Percentiles rank a stretch among this genome's conserved stretches.
Conservation (phyloP, 2,329 filamentous ascomycete species). For the Clarireedia hainanense region DNA sequence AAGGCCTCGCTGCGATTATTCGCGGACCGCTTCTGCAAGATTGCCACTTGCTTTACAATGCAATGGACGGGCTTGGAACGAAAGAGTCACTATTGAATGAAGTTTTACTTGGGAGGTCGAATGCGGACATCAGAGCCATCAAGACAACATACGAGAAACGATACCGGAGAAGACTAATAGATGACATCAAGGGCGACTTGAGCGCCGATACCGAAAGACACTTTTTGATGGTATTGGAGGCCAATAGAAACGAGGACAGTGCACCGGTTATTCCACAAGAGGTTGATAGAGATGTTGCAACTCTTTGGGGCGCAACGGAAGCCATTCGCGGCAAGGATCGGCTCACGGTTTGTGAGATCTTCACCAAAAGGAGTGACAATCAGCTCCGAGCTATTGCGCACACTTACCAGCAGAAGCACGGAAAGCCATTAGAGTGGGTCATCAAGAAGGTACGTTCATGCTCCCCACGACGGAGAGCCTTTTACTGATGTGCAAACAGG, state of each 20-base stretch:
- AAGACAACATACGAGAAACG: conserved; percentile 66
- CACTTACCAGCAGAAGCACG: conserved; percentile 67
- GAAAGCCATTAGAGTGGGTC: conserved; percentile 60
- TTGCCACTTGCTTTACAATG: conserved; percentile 59
- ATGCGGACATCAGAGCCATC: conserved; percentile 83
- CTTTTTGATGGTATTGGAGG: conserved; percentile 74
- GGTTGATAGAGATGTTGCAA: conserved; percentile 65
- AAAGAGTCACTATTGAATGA: conserved; percentile 85
- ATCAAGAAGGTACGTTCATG: conserved; percentile 54
- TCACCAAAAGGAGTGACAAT: conserved; percentile 67
- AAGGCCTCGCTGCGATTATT: conserved; percentile 65
- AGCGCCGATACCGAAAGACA: conserved; percentile 80
- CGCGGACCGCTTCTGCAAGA: conserved; percentile 76
- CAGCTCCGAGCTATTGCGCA: conserved; percentile 77
- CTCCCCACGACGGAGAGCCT: conserved; percentile 1
- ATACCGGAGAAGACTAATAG: conserved; percentile 59
- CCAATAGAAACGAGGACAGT: conserved; percentile 68
- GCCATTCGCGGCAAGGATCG: conserved; percentile 61
- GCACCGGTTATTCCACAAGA: conserved; percentile 64
- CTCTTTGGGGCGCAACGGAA: conserved; percentile 71
- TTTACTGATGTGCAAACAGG: conserved; percentile 33
- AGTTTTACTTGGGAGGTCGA: conserved; percentile 71
- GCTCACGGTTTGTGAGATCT: conserved; percentile 68
- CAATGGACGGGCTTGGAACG: conserved; percentile 74
- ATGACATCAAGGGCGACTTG: conserved; percentile 68